These are phyloP conservation scores for Phytophthora pluvialis DNA, from an alignment of 352 stramenopile species.

Conservation along the genomic window DNA sequence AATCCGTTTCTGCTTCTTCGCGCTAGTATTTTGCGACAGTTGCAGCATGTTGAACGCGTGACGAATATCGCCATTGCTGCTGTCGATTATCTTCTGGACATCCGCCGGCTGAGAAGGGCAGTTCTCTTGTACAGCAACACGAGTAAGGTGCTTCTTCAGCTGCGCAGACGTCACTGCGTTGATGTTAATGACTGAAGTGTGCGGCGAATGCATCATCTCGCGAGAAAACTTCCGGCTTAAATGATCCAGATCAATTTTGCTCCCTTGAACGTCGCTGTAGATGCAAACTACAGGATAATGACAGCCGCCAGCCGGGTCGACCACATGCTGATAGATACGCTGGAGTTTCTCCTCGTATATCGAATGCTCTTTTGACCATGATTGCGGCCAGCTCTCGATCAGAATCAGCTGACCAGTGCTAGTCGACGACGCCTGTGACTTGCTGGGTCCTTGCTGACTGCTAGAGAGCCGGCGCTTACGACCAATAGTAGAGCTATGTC, in stretches of 20 bases:
- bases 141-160: constrained; percentile 73
- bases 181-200: constrained; percentile 78
- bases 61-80: constrained; percentile 77
- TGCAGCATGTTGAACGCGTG: constrained; percentile 86
- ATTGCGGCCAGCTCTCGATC: constrained; percentile 78
- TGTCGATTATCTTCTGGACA: constrained; percentile 61
- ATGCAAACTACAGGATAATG: constrained; percentile 78
- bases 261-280: constrained; percentile 83
- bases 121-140: constrained; percentile 48
- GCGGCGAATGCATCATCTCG: constrained; percentile 69
- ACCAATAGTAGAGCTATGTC: constrained; percentile 15
- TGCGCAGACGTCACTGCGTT: constrained; percentile 79
- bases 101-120: constrained; percentile 36
- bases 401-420: constrained; percentile 61
- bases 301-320: constrained; percentile 44
- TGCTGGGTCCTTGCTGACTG: constrained; percentile 5
- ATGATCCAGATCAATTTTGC: constrained; percentile 71
- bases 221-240: constrained; percentile 70
- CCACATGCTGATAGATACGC: constrained; percentile 55
- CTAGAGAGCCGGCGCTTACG: constrained; percentile 29
- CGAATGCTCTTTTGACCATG: constrained; percentile 47
- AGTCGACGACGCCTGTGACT: background rate
- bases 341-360: constrained; percentile 65
- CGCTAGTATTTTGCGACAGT: constrained; percentile 33
- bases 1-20: constrained; percentile 8